phyloP scores from a whole-genome alignment of 305 asterid genomes.

The Solanum hybrid region DNA sequence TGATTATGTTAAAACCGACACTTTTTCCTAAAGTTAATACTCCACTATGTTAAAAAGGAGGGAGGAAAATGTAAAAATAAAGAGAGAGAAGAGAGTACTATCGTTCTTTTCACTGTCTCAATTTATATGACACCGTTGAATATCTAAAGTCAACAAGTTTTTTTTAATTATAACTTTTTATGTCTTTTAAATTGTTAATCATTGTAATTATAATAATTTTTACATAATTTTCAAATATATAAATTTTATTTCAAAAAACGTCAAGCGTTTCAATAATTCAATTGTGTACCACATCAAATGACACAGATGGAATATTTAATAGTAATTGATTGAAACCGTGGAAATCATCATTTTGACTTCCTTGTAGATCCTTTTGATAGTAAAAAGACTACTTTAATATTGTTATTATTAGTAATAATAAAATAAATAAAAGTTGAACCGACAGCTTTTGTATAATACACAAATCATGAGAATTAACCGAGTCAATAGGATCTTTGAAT shows the following conservation, averaged over 20 bases:
- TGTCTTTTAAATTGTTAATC: background rate
- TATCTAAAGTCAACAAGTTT: too few species aligned
- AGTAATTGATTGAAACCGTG: background rate
- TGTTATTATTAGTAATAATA: background rate
- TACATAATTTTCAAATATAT: background rate
- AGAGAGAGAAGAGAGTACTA: background rate
- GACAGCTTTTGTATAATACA: background rate
- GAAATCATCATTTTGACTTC: background rate
- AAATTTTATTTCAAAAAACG: background rate
- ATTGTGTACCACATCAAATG: background rate
- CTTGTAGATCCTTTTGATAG: background rate
- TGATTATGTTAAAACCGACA: background rate
- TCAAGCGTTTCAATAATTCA: background rate
- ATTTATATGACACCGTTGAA: background rate
- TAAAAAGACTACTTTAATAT: background rate
- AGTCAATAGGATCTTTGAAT: background rate
- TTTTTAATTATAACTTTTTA: background rate
- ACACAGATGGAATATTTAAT: background rate
- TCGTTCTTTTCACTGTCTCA: fast-evolving
- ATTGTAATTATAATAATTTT: fast-evolving
- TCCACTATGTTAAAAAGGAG: background rate
- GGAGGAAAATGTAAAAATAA: background rate
- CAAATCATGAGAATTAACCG: background rate
- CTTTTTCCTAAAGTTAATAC: background rate
- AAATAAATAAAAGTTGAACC: background rate